Evolutionary conservation across 306 rosid species (phyloP), one percentile per base, ranked within the genome.

Genomic region (Prunus fruticosa): DNA sequence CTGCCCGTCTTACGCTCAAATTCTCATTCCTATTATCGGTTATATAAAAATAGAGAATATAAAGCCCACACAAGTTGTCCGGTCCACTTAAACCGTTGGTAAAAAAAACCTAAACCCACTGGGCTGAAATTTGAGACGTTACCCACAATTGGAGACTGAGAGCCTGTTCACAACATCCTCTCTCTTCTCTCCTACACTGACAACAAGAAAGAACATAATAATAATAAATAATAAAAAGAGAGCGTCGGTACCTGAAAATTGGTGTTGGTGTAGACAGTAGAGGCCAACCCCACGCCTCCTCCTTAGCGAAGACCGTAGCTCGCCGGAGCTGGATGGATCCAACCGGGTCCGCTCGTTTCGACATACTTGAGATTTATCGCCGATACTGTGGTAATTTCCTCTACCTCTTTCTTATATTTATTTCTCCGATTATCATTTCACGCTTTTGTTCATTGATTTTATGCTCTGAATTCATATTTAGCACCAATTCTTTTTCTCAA

Each of bases 311-410:
- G 54, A 5, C 53, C 69, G 32, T 14, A 27, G 41, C 75, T 64
- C 51, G 49, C 71, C 82, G 58, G 72, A 64, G 70, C 73, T 49
- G 82, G 74, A 88, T 91, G 91, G 90, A 86, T 91, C 82, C 86
- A 27, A 81, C 79, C 23, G 80, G 74, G 76, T 74, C 80, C 64
- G 50, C 78, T 78, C 79, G 71, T 64, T 86, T 84, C 82, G 91
- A 91, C 66, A 87, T 92, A 79, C 82, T 77, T 49, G 84, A 89
- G 80, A 84, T 88, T 84, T 96, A 92, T 77, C 91, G 88, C 53
- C 88, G 87, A 67, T 96, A 69, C 77, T 88, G 82, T 71, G 93
- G 99, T 95, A 83, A 79, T 68, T 20, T 38, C 46, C 18, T 52
- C 49, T 58, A 38, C 28, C n/a, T 22, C 18, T 62, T 64, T 49